Conservation (phyloP, 2,329 filamentous ascomycete genomes). For the Capronia epimyces region DNA sequence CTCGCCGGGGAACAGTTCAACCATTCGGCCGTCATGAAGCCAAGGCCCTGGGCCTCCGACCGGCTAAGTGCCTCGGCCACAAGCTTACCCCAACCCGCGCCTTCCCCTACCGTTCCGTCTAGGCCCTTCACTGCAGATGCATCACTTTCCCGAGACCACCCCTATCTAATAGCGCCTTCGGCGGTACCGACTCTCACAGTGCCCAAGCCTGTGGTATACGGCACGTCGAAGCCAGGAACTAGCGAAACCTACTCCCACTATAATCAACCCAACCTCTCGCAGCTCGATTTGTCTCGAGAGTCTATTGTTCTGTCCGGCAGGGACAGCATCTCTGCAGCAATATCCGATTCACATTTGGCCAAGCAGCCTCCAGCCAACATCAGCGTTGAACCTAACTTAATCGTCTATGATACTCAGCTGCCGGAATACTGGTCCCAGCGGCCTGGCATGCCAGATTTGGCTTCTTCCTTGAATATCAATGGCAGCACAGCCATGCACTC, state of each 20-base stretch:
- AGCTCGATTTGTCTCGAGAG: slow-evolving; percentile 10
- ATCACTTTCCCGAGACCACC: neutral
- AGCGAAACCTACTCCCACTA: slow-evolving; percentile 4
- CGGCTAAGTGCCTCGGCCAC: neutral
- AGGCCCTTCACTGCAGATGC: slow-evolving; percentile 5
- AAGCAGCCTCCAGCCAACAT: neutral
- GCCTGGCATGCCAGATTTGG: slow-evolving; percentile 4
- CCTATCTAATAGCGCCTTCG: neutral
- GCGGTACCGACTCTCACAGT: neutral
- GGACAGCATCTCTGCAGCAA: slow-evolving; percentile 9
- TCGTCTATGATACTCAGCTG: slow-evolving; percentile 20
- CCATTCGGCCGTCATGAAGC: neutral
- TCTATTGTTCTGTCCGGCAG: neutral
- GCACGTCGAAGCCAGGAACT: neutral
- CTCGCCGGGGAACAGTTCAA: neutral
- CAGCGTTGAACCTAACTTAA: slow-evolving; percentile 13
- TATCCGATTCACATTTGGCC: too few relatives aligned
- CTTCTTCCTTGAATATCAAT: neutral
- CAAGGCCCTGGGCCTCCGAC: neutral
- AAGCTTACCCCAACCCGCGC: neutral
- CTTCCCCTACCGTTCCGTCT: neutral
- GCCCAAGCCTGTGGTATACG: neutral
- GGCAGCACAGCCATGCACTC: neutral
- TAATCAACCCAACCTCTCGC: slow-evolving; percentile 11
- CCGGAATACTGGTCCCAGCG: slow-evolving; percentile 19